Conservation (phyloP, 441 rosid genomes). For the Erodium texanum region DNA sequence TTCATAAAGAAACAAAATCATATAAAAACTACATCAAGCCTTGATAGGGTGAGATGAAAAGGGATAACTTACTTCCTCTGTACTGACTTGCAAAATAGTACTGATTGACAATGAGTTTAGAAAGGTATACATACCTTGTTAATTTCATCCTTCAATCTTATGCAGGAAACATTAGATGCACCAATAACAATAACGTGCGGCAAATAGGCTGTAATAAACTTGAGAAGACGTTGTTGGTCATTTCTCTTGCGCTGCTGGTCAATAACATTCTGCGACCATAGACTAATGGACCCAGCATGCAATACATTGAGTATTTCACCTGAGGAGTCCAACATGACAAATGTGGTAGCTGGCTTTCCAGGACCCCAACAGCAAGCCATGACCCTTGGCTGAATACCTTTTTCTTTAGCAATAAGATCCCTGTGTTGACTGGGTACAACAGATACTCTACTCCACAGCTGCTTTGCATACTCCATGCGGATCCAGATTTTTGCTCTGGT, state of each 20-base stretch:
- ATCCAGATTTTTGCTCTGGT: constrained; percentile 71
- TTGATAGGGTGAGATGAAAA: constrained; percentile 6
- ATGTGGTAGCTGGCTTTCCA: constrained; percentile 84
- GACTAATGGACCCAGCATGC: constrained; percentile 55
- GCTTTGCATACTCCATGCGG: constrained; percentile 70
- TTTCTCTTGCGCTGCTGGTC: constrained; percentile 84
- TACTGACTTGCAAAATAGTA: constrained; percentile 7
- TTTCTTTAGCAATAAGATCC: constrained; percentile 66
- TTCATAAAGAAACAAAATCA: neutral
- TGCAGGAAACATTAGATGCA: constrained; percentile 76
- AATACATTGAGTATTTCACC: constrained; percentile 96
- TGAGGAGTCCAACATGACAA: constrained; percentile 90
- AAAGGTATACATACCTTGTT: constrained; percentile 52
- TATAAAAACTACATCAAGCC: neutral
- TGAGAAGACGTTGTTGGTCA: constrained; percentile 80
- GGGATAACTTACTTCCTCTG: neutral
- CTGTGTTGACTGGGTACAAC: constrained; percentile 77
- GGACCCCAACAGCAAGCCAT: constrained; percentile 99
- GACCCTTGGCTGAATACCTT: constrained; percentile 88
- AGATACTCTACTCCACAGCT: constrained; percentile 78
- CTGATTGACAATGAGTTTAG: neutral
- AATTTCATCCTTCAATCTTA: constrained; percentile 74
- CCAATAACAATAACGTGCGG: constrained; percentile 91
- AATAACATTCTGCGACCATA: constrained; percentile 65
- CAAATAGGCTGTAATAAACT: constrained; percentile 87